phyloP scores from a whole-genome alignment of 805 yeast genomes.

The Pichia exigua region DNA sequence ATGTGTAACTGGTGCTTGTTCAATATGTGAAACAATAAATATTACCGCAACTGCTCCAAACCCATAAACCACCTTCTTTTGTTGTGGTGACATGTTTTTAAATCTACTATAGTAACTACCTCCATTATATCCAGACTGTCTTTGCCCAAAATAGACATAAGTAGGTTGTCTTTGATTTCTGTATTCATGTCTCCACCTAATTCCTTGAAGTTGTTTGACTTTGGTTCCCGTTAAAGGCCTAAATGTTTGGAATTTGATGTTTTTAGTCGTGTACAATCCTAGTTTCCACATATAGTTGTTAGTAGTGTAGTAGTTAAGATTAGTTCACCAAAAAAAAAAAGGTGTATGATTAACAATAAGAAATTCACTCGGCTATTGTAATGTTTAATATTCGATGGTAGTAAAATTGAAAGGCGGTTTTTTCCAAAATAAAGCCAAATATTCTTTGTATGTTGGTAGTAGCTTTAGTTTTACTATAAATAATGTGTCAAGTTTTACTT shows the following conservation, averaged over 20 bases:
- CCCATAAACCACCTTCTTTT: constrained; percentile 7
- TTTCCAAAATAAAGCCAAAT: neutral
- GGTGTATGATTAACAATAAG: no score
- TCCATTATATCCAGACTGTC: constrained; percentile 5
- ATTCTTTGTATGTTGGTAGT: no score
- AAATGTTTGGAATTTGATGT: neutral
- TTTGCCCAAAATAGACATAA: constrained; percentile 20
- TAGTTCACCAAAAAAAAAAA: no score
- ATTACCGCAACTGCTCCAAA: constrained; percentile 15
- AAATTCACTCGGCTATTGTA: neutral
- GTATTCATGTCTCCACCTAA: neutral
- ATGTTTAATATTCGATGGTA: neutral
- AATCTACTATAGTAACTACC: neutral
- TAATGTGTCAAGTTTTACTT: no score
- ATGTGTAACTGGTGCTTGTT: constrained; percentile 76
- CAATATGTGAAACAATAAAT: constrained; percentile 46
- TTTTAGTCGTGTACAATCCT: neutral
- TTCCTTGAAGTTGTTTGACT: neutral
- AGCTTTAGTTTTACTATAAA: neutral
- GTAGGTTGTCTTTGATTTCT: neutral
- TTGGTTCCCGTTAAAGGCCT: neutral
- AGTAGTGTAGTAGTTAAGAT: neutral
- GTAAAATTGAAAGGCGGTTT: neutral
- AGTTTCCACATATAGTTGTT: neutral
- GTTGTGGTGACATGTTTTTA: constrained; percentile 6